Evolutionary conservation across 371 early-diverging fungal genomes (phyloP).

Genomic region (Actinomortierella wolfii): DNA sequence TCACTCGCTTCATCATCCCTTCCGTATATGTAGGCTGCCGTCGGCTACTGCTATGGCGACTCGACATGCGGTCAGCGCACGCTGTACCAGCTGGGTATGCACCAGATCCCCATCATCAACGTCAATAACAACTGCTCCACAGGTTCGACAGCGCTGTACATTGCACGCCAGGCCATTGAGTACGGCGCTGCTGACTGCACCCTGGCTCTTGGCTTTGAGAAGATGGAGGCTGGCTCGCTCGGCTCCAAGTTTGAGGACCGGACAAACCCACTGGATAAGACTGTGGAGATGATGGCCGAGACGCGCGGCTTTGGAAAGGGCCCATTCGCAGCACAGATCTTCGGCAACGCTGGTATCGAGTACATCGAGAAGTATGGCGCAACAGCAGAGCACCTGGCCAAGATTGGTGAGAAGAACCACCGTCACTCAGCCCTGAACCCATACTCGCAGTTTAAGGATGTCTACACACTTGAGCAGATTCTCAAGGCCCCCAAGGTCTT

Average conservation of each 20-base stretch:
- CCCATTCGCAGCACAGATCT: conserved; percentile 76
- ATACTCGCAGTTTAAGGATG: conserved; percentile 78
- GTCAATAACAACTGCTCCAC: conserved; percentile 86
- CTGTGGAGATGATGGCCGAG: conserved; percentile 57
- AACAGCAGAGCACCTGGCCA: conserved; percentile 61
- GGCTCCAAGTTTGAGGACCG: conserved; percentile 63
- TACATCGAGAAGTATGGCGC: conserved; percentile 73
- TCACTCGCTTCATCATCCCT: not conserved
- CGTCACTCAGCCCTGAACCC: conserved; percentile 78
- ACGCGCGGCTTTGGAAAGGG: conserved; percentile 63
- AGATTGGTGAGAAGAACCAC: conserved; percentile 81
- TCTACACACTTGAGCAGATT: conserved; percentile 71
- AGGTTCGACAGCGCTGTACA: conserved; percentile 76
- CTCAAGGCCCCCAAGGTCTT: conserved; percentile 60
- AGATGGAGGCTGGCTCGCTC: conserved; percentile 73
- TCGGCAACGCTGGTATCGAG: conserved; percentile 78
- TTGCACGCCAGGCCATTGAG: conserved; percentile 71
- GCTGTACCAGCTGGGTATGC: conserved; percentile 72
- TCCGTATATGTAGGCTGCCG: conserved; percentile 46
- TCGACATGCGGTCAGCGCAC: conserved; percentile 78
- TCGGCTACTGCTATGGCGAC: conserved; percentile 71
- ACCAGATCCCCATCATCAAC: conserved; percentile 67
- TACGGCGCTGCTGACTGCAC: conserved; percentile 73
- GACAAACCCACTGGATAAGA: conserved; percentile 69
- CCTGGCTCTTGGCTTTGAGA: conserved; percentile 81